phyloP scores from a whole-genome alignment of 2,329 filamentous ascomycete species.

The Xylariaceae sp. region DNA sequence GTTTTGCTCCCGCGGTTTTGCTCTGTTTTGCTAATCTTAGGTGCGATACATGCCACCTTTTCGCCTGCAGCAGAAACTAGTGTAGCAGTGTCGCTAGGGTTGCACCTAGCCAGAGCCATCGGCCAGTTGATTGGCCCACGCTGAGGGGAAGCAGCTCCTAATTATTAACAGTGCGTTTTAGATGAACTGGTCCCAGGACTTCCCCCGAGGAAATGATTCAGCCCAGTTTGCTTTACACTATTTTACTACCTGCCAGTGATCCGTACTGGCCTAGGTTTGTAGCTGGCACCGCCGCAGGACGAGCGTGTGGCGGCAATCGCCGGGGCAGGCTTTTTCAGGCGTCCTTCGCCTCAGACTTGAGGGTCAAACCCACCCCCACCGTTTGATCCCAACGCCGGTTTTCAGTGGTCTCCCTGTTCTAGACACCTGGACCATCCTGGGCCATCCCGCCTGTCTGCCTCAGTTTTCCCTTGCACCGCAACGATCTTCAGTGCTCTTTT shows the following conservation, averaged over 20 bases:
- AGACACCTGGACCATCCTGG: constrained; percentile 6
- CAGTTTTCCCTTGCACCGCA: not conserved
- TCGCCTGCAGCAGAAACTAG: not conserved
- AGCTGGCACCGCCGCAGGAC: not conserved
- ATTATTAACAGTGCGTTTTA: constrained; percentile 10
- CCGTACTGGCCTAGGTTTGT: not conserved
- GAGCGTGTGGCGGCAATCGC: constrained; percentile 23
- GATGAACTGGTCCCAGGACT: constrained; percentile 6
- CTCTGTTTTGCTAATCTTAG: not conserved
- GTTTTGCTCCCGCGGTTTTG: too few relatives aligned
- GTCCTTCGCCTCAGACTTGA: constrained; percentile 23
- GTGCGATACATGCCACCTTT: not conserved
- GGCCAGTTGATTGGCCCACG: constrained; percentile 27
- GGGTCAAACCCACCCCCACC: constrained; percentile 31
- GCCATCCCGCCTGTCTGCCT: not conserved
- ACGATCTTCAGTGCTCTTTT: not conserved
- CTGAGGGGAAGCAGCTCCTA: not conserved
- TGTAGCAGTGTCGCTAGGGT: constrained; percentile 20
- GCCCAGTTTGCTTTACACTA: not conserved
- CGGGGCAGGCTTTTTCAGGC: constrained; percentile 13
- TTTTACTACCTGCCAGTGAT: not conserved
- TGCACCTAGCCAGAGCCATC: constrained; percentile 25
- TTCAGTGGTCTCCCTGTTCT: constrained; percentile 18
- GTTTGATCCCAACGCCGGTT: constrained; percentile 16
- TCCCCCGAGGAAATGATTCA: not conserved